Percentiles rank a stretch among this genome's conserved stretches.
Conservation (phyloP, 2,329 filamentous ascomycete species). For the Phaeosphaeria sp. region DNA sequence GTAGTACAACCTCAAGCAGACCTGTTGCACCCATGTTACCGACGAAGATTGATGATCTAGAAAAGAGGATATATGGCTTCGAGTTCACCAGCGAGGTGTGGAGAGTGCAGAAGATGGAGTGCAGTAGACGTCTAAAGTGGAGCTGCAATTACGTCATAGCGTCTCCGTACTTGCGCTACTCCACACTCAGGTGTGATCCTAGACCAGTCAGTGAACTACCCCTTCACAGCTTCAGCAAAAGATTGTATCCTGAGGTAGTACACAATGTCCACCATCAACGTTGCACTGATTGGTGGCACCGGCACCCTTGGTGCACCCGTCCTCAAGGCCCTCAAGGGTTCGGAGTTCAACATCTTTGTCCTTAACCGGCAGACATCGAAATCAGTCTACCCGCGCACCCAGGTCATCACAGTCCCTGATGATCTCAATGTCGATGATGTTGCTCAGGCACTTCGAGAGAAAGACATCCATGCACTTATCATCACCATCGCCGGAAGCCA, state of each 20-base stretch:
- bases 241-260: neutral
- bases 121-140: neutral
- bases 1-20: too few species aligned
- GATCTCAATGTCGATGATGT: conserved; percentile 43
- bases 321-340: conserved; percentile 39
- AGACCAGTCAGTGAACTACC: neutral
- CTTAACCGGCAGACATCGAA: conserved; percentile 45
- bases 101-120: too few species aligned
- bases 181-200: conserved; percentile 10
- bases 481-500: conserved; percentile 58
- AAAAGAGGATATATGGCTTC: too few species aligned
- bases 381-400: conserved; percentile 51
- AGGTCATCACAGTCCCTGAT: conserved; percentile 50
- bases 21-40: too few species aligned
- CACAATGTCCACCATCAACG: conserved; percentile 40
- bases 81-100: too few species aligned
- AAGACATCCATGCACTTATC: conserved; percentile 57
- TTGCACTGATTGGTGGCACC: conserved; percentile 51
- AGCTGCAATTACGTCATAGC: neutral
- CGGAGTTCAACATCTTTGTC: conserved; percentile 41
- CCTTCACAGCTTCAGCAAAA: too few species aligned
- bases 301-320: conserved; percentile 45
- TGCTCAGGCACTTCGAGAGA: conserved; percentile 51
- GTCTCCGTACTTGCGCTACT: neutral
- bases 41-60: too few species aligned